Evolutionary conservation across 2,329 filamentous ascomycete genomes (phyloP).

Genomic region (Xylaria sp.): DNA sequence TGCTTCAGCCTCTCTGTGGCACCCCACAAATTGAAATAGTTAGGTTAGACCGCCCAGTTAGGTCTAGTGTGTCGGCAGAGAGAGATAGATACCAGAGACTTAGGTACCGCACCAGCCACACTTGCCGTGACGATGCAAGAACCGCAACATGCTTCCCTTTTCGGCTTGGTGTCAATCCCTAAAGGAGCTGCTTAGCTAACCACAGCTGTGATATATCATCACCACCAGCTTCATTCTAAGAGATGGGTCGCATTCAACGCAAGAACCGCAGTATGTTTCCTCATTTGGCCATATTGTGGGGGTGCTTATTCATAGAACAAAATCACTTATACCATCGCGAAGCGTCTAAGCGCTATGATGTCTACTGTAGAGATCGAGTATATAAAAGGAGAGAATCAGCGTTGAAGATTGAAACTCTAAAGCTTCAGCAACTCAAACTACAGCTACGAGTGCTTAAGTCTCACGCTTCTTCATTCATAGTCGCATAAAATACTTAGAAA

Average conservation of each 20-base stretch:
- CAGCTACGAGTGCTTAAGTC: constrained; percentile 1
- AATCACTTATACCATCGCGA: constrained; percentile 5
- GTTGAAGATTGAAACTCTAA: constrained; percentile 24
- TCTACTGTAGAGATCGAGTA: constrained; percentile 12
- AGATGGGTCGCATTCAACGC: neutral
- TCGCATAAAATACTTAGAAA: neutral
- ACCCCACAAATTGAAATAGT: neutral
- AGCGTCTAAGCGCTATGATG: neutral
- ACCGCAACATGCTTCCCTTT: constrained; percentile 30
- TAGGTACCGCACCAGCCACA: constrained; percentile 14
- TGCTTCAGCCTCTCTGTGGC: neutral
- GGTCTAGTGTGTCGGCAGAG: too few species aligned
- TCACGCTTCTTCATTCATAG: neutral
- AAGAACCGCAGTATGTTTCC: constrained; percentile 32
- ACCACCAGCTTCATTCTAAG: neutral
- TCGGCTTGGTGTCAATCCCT: neutral
- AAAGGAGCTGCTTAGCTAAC: constrained; percentile 11
- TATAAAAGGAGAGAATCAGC: constrained; percentile 19
- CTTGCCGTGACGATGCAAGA: neutral
- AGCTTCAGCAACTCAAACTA: constrained; percentile 13
- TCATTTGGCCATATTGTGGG: constrained; percentile 12
- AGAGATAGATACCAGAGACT: neutral
- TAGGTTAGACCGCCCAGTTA: neutral
- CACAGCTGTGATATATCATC: neutral
- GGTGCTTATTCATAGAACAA: constrained; percentile 22